These are phyloP conservation scores for Plectranthus barbatus DNA, from an alignment of 257 asterid genomes.

Conservation along the genomic window DNA sequence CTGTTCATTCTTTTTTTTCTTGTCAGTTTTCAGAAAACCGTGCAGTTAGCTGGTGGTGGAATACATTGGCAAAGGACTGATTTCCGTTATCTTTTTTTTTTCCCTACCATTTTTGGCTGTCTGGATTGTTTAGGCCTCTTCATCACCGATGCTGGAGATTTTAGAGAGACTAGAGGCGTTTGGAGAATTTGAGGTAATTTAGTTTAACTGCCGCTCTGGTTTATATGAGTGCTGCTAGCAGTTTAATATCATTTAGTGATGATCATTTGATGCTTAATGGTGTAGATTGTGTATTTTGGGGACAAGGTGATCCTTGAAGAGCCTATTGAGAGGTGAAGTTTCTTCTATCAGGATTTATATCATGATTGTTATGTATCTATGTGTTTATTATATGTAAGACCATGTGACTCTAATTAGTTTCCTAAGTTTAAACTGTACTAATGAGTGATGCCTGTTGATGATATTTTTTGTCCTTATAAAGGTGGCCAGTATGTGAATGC, in stretches of 20 bases:
- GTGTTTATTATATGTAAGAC: not conserved
- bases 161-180: constrained; percentile 70
- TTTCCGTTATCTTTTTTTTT: not conserved
- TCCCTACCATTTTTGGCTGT: not conserved
- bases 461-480: constrained; percentile 21
- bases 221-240: not conserved
- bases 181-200: constrained; percentile 85
- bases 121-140: constrained; percentile 40
- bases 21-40: constrained; percentile 17
- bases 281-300: constrained; percentile 80
- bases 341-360: not conserved
- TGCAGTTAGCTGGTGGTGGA: constrained; percentile 19
- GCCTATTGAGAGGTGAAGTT: constrained; percentile 71
- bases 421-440: not conserved
- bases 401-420: not conserved
- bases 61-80: constrained; percentile 1
- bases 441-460: constrained; percentile 3
- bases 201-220: not conserved
- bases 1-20: constrained; percentile 29
- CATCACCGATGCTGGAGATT: constrained; percentile 88
- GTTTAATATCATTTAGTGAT: not conserved
- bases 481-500: constrained; percentile 97
- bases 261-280: constrained; percentile 7
- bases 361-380: not conserved
- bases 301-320: constrained; percentile 84